Evolutionary conservation across 2,329 filamentous ascomycete species (phyloP), one percentile per base, ranked within the genome.

Genomic region (Grosmannia penicillata): DNA sequence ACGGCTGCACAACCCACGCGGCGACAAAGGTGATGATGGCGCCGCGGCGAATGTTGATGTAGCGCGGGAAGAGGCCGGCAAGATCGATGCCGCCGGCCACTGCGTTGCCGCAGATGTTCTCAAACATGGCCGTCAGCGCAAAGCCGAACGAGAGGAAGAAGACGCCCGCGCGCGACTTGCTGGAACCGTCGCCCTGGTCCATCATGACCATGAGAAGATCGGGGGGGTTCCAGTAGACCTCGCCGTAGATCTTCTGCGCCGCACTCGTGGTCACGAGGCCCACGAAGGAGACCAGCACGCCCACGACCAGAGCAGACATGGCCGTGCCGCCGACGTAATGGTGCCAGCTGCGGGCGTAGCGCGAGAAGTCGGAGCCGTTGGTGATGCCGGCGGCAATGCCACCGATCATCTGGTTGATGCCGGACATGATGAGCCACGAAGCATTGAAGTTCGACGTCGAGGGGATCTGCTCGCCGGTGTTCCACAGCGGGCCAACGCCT

Each of bases 21-120:
- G 69, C 51, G 4, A 67, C 44, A 0, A 62, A 56, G 5, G 59
- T 62, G 29, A 74, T 53, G 42, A 66, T 66, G 3, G 60, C 60
- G 1, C 71, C 72, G 3, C 71, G 61, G 5, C 68, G 55, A 41
- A 74, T 73, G 49, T 70, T 72, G 52, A 75, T 62, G 43, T 64
- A 72, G 29, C 56, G 58, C 0, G 69, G 68, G 41, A 63, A 63
- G 0, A 72, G 51, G 1, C 62, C 65, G 0, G 69, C 61, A 35
- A 74, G 53, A 46, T 75, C 72, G 57, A 75, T 71, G 6, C 70
- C 70, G 3, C 60, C 58, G 1, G 62, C 62, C 45, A 69, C 59
- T 1, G 60, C 58, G 45, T 72, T 72, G 37, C 63, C 55, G 28
- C 66, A 56, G 9, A 58, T 53, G 43, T 62, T 60, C 45, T 65